Base-by-base conservation (phyloP, 345 rosid genomes). In the Iberis pinnata region DNA sequence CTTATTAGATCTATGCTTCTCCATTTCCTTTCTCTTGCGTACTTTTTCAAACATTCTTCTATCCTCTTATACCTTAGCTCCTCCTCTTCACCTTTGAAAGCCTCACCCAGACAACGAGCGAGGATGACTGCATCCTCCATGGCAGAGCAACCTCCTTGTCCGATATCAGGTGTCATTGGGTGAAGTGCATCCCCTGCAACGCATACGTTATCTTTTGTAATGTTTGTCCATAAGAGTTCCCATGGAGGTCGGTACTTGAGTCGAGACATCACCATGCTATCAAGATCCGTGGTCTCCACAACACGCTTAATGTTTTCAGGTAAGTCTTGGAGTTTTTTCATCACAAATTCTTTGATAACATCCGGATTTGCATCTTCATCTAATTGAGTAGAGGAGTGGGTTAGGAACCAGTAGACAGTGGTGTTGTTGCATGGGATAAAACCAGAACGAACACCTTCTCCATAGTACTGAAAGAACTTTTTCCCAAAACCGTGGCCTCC, bases 121-220 rank as follows among this genome's bases (percentile, higher is more conserved):
- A 82, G 54, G 47, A 82, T 64, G 35, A 83, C 59, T 4, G 80
- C 73, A 32, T 83, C 95, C 67, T 86, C 95, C 40, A 83, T 57
- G 41, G 90, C 83, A 2, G 75, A 53, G 54, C 86, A 81, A 10
- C 77, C 92, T 3, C 92, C 92, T 64, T 83, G 96, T 33, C 79
- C 87, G 0, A 79, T 37, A 37, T 82, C 89, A 5, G 87, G 83
- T 16, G 85, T 82, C 85, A 85, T 85, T 8, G 87, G 80, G 59
- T 85, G 89, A 18, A 78, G 75, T 8, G 89, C 87, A 61, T 85
- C 87, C 32, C 87, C 89, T 5, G 83, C 84, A 10, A 80, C 79
- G 44, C 85, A 82, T 2, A 74, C 75, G 35, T 75, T 81, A 40
- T 75, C 81, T 31, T 73, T 79, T 58, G 86, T 69, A 12, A 79